These are phyloP conservation scores for Tuber indicum DNA, from an alignment of 495 filamentous ascomycete genomes.

Conservation along the genomic window DNA sequence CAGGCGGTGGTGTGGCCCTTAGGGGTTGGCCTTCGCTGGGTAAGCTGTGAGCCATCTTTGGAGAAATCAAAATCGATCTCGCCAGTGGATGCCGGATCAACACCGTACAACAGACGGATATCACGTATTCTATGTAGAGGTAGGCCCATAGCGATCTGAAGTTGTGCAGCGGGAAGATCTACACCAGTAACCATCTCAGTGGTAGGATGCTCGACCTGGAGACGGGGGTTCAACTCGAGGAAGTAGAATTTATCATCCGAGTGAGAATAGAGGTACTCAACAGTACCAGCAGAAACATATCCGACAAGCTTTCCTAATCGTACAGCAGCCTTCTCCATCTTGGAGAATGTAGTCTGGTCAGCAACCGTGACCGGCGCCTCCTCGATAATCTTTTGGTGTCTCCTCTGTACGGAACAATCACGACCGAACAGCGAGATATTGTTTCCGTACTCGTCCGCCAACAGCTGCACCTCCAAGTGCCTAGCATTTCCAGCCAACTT, in stretches of 20 bases:
- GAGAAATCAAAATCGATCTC: constrained; percentile 97
- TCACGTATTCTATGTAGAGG: constrained; percentile 92
- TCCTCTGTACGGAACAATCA: constrained; percentile 97
- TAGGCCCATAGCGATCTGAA: constrained; percentile 98
- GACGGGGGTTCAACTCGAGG: constrained; percentile 92
- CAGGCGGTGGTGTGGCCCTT: constrained; percentile 97
- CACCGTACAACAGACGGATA: constrained; percentile 92
- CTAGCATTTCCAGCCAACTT: constrained; percentile 94
- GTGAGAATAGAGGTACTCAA: constrained; percentile 99
- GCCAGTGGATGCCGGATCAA: constrained; percentile 75
- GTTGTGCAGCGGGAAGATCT: constrained; percentile 91
- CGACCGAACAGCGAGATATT: constrained; percentile 97
- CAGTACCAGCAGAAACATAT: constrained; percentile 97
- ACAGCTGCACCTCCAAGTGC: constrained; percentile 93
- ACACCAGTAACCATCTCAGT: constrained; percentile 99
- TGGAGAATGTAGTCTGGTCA: constrained; percentile 76
- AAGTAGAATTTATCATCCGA: constrained; percentile 99
- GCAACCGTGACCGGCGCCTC: constrained; percentile 97
- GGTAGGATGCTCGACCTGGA: constrained; percentile 98
- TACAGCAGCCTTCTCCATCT: constrained; percentile 95
- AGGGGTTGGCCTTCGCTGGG: constrained; percentile 79
- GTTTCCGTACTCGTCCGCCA: constrained; percentile 98
- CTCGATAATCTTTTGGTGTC: constrained; percentile 99
- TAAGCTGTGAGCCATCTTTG: constrained; percentile 71
- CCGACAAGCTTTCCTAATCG: constrained; percentile 88